phyloP scores from a whole-genome alignment of 768 basidiomycete species.

The Leucosporidium creatinivorum region DNA sequence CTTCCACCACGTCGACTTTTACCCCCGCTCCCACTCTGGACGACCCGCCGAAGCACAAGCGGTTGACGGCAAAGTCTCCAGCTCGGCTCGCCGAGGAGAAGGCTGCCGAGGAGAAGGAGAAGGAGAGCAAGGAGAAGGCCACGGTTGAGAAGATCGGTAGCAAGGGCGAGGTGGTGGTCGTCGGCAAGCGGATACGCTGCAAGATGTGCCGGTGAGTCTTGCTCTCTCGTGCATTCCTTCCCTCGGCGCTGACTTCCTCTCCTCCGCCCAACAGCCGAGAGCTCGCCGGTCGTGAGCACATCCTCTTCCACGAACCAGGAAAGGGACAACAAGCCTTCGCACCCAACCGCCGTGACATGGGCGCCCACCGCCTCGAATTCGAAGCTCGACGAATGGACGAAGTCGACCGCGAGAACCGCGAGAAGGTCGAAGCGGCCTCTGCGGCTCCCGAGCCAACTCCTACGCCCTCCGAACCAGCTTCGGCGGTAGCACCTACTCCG shows the following conservation, averaged over 20 bases:
- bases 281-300: slow-evolving; percentile 37
- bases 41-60: slow-evolving; percentile 17
- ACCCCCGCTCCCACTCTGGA: neutral
- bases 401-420: slow-evolving; percentile 13
- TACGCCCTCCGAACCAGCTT: neutral
- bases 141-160: slow-evolving; percentile 30
- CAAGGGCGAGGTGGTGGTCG: slow-evolving; percentile 25
- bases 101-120: slow-evolving; percentile 4
- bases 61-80: slow-evolving; percentile 17
- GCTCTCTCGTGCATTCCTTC: neutral
- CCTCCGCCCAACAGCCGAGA: slow-evolving; percentile 27
- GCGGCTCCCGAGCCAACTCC: neutral
- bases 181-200: slow-evolving; percentile 31
- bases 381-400: slow-evolving; percentile 31
- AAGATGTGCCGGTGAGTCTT: slow-evolving; percentile 32
- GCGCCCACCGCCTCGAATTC: slow-evolving; percentile 25
- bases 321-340: slow-evolving; percentile 37
- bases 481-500: neutral
- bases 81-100: neutral
- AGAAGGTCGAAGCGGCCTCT: neutral
- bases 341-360: slow-evolving; percentile 36
- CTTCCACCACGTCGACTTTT: neutral
- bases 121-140: neutral
- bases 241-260: neutral
- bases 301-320: slow-evolving; percentile 37